phyloP scores from a whole-genome alignment of 2,329 filamentous ascomycete genomes.

The Pseudogymnoascus pannorum region DNA sequence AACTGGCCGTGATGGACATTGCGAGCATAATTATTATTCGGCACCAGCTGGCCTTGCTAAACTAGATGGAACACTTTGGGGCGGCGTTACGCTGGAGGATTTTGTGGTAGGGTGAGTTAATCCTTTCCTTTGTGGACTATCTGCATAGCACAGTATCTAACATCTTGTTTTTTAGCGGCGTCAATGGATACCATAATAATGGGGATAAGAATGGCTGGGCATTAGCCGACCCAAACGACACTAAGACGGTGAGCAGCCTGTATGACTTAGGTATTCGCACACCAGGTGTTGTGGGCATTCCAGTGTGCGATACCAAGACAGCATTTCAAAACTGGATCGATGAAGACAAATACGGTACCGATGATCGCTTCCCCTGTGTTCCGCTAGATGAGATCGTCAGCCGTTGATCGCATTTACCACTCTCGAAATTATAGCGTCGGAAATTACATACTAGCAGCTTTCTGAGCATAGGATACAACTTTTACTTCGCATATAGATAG shows the following conservation, averaged over 20 bases:
- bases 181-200: background rate
- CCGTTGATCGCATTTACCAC: no score
- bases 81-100: no score
- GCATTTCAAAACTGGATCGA: background rate
- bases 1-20: no score
- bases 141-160: background rate
- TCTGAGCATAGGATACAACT: no score
- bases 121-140: background rate
- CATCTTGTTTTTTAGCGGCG: background rate
- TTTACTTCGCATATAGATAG: no score
- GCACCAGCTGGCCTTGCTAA: no score
- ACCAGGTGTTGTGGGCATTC: background rate
- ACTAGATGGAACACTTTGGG: no score
- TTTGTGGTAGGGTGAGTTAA: no score
- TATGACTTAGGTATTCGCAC: background rate
- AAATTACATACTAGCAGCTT: no score
- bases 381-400: no score
- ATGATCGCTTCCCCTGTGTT: background rate
- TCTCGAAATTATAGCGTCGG: no score
- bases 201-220: background rate
- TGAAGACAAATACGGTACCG: background rate
- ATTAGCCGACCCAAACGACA: background rate
- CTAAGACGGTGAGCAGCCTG: background rate
- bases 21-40: no score
- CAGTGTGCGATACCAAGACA: background rate